Base-by-base conservation (phyloP, 1,284 basidiomycete species). In the Phaffia rhodozyma region DNA sequence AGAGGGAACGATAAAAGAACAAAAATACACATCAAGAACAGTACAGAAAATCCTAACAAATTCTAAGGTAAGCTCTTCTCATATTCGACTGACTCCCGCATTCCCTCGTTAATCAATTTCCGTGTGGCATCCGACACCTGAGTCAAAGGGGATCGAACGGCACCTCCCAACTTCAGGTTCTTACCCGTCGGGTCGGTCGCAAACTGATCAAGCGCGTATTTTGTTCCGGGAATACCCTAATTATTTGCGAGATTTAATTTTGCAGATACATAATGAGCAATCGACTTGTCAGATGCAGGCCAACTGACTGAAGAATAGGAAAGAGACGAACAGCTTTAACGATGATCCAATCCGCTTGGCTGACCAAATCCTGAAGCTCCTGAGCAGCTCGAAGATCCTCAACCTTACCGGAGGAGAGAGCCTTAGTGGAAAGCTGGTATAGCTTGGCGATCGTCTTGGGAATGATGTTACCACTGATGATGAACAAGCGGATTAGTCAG, bases 261-360 rank as follows among this genome's bases (percentile, higher is more conserved):
- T 18, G 21, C 5, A 9, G 2, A 11, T 11, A 11, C 11, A 21
- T 53, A 18, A 2, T 25, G 25, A 25, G 29, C 6, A 20, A 53
- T 53, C 29, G 27, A 32, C 32, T 3, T 30, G 49, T 27, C 13
- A 27, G 43, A 23, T 25, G 20, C 5, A 49, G 1, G 47, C 7
- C 9, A 30, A 20, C 25, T 11, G 5, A 58, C 50, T 51, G 2
- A 5, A 52, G 38, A 6, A n/a, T 5, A 27, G 43, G 50, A 51
- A 3, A 5, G 53, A 18, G 49, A 60, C 58, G n/a, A 11, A 60
- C 86, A 34, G 86, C 78, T 73, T 83, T 85, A 64, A 82, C 81
- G 43, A 82, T 78, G 55, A 84, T 84, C 80, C 84, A 87, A 72
- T 90, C 88, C 2, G 82, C 83, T 67, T 86, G 84, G 0, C 84